These are phyloP conservation scores for Podila minutissima DNA, from an alignment of 192 early-diverging fungal species.

Conservation along the genomic window DNA sequence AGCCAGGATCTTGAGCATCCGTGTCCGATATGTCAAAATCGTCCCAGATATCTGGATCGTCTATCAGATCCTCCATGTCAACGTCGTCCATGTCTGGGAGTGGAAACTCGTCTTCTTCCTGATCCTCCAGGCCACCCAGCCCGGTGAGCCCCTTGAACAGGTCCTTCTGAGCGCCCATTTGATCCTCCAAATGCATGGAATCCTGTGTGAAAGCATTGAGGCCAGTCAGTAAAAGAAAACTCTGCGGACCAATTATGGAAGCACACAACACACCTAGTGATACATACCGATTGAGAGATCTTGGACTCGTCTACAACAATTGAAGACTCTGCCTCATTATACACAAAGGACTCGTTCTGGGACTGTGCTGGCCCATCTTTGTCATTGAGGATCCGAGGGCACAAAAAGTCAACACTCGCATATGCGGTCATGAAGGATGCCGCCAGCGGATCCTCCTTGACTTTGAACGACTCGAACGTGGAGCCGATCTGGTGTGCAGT, in stretches of 20 bases:
- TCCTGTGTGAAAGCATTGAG: background rate
- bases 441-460: slow-evolving; percentile 14
- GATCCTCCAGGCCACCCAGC: slow-evolving; percentile 25
- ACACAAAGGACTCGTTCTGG: slow-evolving; percentile 26
- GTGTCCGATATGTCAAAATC: slow-evolving; percentile 4
- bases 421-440: slow-evolving; percentile 22
- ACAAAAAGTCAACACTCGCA: slow-evolving; percentile 24
- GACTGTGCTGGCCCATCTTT: slow-evolving; percentile 4
- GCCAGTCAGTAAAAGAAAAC: background rate
- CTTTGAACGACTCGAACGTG: slow-evolving; percentile 15
- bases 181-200: background rate
- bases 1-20: background rate
- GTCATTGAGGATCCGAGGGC: slow-evolving; percentile 6
- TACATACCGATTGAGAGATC: slow-evolving; percentile 36
- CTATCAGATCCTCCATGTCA: slow-evolving; percentile 28
- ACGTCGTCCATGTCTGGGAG: slow-evolving; percentile 29
- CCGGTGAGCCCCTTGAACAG: slow-evolving; percentile 26
- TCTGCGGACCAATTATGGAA: slow-evolving; percentile 56
- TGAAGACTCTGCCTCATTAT: slow-evolving; percentile 32
- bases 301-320: slow-evolving; percentile 42
- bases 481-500: slow-evolving; percentile 20
- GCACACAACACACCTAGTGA: background rate
- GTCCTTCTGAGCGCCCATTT: slow-evolving; percentile 24
- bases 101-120: slow-evolving; percentile 27
- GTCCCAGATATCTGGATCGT: slow-evolving; percentile 30